Base-by-base conservation (phyloP, 176 grass and related monocot genomes). In the Oryza meridionalis region DNA sequence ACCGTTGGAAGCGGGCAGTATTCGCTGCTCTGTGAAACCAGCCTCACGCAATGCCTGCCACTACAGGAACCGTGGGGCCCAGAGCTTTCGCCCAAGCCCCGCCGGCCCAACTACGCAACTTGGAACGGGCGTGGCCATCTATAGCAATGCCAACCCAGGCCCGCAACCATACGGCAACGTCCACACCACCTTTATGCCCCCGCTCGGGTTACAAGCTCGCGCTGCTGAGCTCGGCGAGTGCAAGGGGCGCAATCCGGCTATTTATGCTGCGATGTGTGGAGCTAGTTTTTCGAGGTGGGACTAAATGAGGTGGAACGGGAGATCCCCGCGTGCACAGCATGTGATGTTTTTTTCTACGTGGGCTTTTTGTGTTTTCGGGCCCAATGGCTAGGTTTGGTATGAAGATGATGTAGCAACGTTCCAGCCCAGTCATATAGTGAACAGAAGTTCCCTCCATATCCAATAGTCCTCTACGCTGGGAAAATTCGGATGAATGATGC, bases 11-110 rank as follows among this genome's bases (percentile, higher is more conserved):
- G 77, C 31, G 69, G 77, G 69, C 67, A 71, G 84, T 87, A 8
- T 1, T 59, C 72, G 85, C 85, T 87, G 79, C 85, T 87, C 85
- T 87, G 85, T 82, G 37, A 82, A 88, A 2, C 80, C 80, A 83
- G 80, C 73, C 80, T 83, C 1, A 83, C 73, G 79, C 79, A 0
- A 51, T 88, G 38, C 73, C 86, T 88, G 62, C 79, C 77, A 1
- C 80, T 47, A 0, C 16, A 63, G 16, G 51, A 21, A 21, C 4
- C 16, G 50, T 22, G 68, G 24, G 17, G 38, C 76, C 53, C 10
- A 35, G 62, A 58, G 17, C 77, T 29, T 86, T 73, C 77, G 59
- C 66, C 0, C 0, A 31, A 21, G 7, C 12, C 49, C 47, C 27
- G 1, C 11, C 9, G n/a, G 17, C 3, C 77, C 13, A 35, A 86